phyloP scores from a whole-genome alignment of 768 basidiomycete species.

The Podaxis pistillaris region DNA sequence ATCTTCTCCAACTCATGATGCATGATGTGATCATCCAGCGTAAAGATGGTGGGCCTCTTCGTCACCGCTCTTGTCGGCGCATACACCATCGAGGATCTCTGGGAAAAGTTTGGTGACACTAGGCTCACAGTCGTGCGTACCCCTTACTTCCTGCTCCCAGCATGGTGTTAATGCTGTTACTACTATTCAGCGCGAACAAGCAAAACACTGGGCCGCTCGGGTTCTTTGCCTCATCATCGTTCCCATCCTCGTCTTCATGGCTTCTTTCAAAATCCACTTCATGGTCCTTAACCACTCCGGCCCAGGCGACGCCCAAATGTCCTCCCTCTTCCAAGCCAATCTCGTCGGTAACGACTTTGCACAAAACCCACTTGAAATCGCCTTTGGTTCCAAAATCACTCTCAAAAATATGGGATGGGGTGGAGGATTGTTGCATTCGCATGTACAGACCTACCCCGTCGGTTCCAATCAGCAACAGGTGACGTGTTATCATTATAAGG shows the following conservation, averaged over 20 bases:
- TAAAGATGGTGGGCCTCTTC: slow-evolving; percentile 96
- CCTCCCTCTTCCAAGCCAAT: slow-evolving; percentile 96
- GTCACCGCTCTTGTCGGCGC: slow-evolving; percentile 92
- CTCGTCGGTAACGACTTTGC: slow-evolving; percentile 92
- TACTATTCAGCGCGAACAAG: slow-evolving; percentile 69
- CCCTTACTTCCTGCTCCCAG: background rate
- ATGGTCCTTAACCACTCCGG: slow-evolving; percentile 91
- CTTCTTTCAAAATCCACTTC: slow-evolving; percentile 96
- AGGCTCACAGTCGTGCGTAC: slow-evolving; percentile 81
- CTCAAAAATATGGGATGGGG: slow-evolving; percentile 98
- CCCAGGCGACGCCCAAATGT: slow-evolving; percentile 98
- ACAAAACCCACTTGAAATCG: slow-evolving; percentile 89
- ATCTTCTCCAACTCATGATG: background rate
- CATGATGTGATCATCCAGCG: slow-evolving; percentile 41
- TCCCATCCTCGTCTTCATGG: slow-evolving; percentile 90
- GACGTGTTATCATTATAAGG: slow-evolving; percentile 99
- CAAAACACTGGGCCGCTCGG: slow-evolving; percentile 88
- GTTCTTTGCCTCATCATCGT: slow-evolving; percentile 83
- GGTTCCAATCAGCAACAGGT: slow-evolving; percentile 95
- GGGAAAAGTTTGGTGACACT: slow-evolving; percentile 97
- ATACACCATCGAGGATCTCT: slow-evolving; percentile 96
- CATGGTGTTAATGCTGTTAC: slow-evolving; percentile 7
- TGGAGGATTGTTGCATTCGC: slow-evolving; percentile 94
- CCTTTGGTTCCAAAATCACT: slow-evolving; percentile 86
- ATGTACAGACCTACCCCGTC: slow-evolving; percentile 90